Evolutionary conservation across 83 land plant species (phyloP), one percentile per base, ranked within the genome.

Genomic region (Picea mariana): DNA sequence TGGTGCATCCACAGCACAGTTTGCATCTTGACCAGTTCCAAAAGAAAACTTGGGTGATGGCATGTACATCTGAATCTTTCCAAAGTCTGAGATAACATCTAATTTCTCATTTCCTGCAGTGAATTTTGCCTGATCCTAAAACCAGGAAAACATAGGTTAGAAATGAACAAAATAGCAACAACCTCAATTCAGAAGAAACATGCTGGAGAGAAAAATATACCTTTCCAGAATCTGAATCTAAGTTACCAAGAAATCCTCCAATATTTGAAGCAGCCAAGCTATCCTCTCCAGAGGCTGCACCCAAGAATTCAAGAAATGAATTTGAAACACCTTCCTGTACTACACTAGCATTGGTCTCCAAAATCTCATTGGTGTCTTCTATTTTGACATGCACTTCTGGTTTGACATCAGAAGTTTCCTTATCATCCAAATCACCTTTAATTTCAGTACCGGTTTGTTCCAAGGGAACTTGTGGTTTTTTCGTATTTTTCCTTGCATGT

Each of bases 401-500:
- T 44, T 75, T 75, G 23, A 44, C 77, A 47, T 47, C 59, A 49
- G 55, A n/a, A 47, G 55, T 73, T 44, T 21, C 77, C 52, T 73
- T 44, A 47, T 73, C 58, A 73, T 73, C 77, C 58, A 75, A 47
- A 47, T 3, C 77, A 9, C 16, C 77, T 75, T n/a, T 20, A 47
- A 58, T n/a, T 73, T 73, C 77, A 47, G 24, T 73, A n/a, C 13
- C 77, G 47, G 58, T 75, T 75, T 75, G 77, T 13, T 47, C 59
- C 77, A 47, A 47, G 4, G 59, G 49, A 75, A 38, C 77, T 75
- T n/a, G 58, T 47, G 52, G 47, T 44, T 68, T 80, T 59, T 80
- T 82, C 2, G 69, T 87, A 79, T 80, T 82, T 58, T 91, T 78
- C 75, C 87, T 87, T 18, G 84, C 89, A 84, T 91, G 94, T 18